Conservation (phyloP, 1,284 basidiomycete genomes). For the Boletus sp. region DNA sequence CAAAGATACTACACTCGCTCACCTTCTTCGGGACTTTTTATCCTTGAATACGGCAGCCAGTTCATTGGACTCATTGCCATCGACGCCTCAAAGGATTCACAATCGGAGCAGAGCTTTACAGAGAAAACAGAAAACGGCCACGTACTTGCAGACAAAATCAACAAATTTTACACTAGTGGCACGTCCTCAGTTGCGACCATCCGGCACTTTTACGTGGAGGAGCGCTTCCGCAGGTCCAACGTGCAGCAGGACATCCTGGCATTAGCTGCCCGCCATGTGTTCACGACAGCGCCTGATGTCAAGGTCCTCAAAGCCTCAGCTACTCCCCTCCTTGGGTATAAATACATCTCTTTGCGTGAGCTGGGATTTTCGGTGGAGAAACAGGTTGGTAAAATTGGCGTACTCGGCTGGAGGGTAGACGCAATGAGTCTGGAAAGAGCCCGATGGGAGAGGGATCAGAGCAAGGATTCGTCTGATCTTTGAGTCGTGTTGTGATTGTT, state of each 20-base stretch:
- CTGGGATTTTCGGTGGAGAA: slow-evolving; percentile 51
- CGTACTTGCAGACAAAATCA: slow-evolving; percentile 11
- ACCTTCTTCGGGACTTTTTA: slow-evolving; percentile 61
- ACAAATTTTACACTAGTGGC: slow-evolving; percentile 27
- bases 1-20: slow-evolving; percentile 56
- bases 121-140: slow-evolving; percentile 22
- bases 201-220: slow-evolving; percentile 73
- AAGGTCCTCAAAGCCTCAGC: slow-evolving; percentile 44
- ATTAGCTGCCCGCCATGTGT: slow-evolving; percentile 56
- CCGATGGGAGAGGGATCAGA: slow-evolving; percentile 22
- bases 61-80: slow-evolving; percentile 69
- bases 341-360: slow-evolving; percentile 42
- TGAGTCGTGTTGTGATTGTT: slow-evolving; percentile 7
- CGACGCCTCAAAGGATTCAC: slow-evolving; percentile 50
- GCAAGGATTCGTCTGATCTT: slow-evolving; percentile 6
- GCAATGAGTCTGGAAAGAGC: slow-evolving; percentile 23
- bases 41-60: slow-evolving; percentile 57
- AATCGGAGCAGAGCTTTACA: slow-evolving; percentile 26
- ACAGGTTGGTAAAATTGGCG: slow-evolving; percentile 42
- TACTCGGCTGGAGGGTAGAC: slow-evolving; percentile 51
- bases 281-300: slow-evolving; percentile 42
- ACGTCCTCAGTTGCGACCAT: slow-evolving; percentile 55
- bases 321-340: slow-evolving; percentile 51
- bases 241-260: slow-evolving; percentile 66
- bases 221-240: slow-evolving; percentile 51